Evolutionary conservation across 805 yeast genomes (phyloP).

Genomic region (Candida coquimbonensis): DNA sequence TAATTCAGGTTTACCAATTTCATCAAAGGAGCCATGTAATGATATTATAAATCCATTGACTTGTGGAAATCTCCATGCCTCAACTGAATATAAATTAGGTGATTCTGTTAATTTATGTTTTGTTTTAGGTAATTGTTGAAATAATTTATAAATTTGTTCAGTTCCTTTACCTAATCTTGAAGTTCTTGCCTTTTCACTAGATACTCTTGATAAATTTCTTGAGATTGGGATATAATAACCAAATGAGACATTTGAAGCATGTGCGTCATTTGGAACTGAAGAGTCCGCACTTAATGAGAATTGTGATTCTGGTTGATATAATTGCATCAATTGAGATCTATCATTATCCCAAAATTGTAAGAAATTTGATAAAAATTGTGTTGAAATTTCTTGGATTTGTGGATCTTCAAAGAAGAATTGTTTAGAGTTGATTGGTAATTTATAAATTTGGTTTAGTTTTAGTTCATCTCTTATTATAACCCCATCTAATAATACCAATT

Average conservation of each 20-base stretch:
- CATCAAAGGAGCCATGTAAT: conserved; percentile 82
- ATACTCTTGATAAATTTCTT: conserved; percentile 65
- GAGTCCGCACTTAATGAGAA: conserved; percentile 78
- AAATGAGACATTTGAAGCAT: conserved; percentile 37
- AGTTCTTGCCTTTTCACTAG: conserved; percentile 45
- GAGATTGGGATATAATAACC: conserved; percentile 67
- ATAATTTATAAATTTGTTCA: conserved; percentile 52
- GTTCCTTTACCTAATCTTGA: conserved; percentile 62
- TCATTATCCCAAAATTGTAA: conserved; percentile 77
- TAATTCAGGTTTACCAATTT: conserved; percentile 48
- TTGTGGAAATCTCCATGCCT: conserved; percentile 63
- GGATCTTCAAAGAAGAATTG: conserved; percentile 78
- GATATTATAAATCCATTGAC: conserved; percentile 72
- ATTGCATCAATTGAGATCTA: conserved; percentile 56
- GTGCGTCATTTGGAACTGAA: conserved; percentile 47
- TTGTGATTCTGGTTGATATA: conserved; percentile 79
- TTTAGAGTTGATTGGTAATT: conserved; percentile 47
- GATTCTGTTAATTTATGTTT: conserved; percentile 59
- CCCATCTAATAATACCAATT: conserved; percentile 72
- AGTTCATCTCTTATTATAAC: conserved; percentile 67
- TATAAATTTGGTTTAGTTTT: conserved; percentile 43
- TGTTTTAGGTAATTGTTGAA: conserved; percentile 68
- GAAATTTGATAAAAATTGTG: conserved; percentile 73
- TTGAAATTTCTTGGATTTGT: conserved; percentile 61
- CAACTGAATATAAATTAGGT: conserved; percentile 69